These are phyloP conservation scores for Artemisia tridentata DNA, from an alignment of 129 eudicot species.

Conservation along the genomic window DNA sequence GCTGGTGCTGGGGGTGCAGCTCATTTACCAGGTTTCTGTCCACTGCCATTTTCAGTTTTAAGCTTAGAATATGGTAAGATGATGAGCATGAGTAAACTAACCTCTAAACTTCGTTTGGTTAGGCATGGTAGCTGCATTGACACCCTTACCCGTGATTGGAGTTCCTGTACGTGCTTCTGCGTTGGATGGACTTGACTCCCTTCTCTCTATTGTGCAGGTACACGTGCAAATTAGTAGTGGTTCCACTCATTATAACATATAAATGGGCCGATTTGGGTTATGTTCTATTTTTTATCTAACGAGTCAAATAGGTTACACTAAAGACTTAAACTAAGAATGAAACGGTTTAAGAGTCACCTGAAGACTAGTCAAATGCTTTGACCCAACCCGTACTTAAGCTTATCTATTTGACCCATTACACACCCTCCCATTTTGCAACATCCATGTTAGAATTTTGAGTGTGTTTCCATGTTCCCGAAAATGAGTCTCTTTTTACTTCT, in stretches of 20 bases:
- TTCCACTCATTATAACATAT: not conserved
- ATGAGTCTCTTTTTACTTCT: no score
- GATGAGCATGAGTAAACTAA: not conserved
- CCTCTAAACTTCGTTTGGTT: not conserved
- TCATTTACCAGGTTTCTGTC: slow-evolving; percentile 81
- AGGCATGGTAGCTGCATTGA: slow-evolving; percentile 99
- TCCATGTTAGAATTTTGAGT: no score
- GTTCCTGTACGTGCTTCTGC: slow-evolving; percentile 95
- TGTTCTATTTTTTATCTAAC: not conserved
- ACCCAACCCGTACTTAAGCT: no score
- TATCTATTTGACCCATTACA: no score
- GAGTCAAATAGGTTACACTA: not conserved
- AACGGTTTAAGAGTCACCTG: not conserved
- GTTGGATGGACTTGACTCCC: slow-evolving; percentile 92
- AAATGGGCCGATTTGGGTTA: not conserved
- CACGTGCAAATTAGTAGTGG: not conserved
- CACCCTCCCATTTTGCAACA: no score
- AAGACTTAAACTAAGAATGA: not conserved
- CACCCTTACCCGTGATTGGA: slow-evolving; percentile 97
- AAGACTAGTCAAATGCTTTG: no score
- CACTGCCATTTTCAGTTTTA: not conserved
- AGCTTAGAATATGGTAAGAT: not conserved
- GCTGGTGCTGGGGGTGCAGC: slow-evolving; percentile 99
- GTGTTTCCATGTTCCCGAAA: no score
- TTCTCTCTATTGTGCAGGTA: slow-evolving; percentile 95